These are phyloP conservation scores for Erodium moschatum DNA, from an alignment of 441 rosid species.

Conservation along the genomic window DNA sequence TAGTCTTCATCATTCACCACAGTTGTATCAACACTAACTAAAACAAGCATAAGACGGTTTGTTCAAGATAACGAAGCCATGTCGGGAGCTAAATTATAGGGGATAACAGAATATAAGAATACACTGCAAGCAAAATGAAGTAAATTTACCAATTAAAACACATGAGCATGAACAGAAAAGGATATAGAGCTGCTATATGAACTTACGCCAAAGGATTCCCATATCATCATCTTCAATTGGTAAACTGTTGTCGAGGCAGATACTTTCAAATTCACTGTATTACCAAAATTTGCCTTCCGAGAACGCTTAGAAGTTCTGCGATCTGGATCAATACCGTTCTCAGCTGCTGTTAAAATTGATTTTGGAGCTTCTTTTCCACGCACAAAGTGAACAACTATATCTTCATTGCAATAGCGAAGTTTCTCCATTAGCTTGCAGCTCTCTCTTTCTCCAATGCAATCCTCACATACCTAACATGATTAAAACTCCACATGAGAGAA, in stretches of 20 bases:
- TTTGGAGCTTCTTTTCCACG: conserved; percentile 94
- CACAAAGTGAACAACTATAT: conserved; percentile 64
- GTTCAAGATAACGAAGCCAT: not conserved
- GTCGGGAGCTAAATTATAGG: not conserved
- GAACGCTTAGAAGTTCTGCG: conserved; percentile 83
- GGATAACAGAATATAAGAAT: not conserved
- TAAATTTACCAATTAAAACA: not conserved
- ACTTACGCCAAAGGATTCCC: conserved; percentile 98
- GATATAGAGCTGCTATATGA: not conserved
- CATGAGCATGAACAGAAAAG: not conserved
- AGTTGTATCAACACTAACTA: not conserved
- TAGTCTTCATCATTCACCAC: not conserved
- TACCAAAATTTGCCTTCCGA: conserved; percentile 67
- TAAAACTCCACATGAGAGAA: conserved; percentile 17
- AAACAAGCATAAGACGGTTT: not conserved
- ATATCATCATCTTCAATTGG: conserved; percentile 97
- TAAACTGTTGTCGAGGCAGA: conserved; percentile 83
- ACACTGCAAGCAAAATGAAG: conserved; percentile 3
- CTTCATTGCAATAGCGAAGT: conserved; percentile 68
- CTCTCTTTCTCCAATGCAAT: conserved; percentile 91
- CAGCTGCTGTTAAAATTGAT: conserved; percentile 74
- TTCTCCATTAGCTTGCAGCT: conserved; percentile 83
- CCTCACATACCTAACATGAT: conserved; percentile 62
- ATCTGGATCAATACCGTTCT: conserved; percentile 56
- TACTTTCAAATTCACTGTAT: conserved; percentile 63